Evolutionary conservation across 768 basidiomycete genomes (phyloP).

Genomic region (Candolleomyces aberdarensis): DNA sequence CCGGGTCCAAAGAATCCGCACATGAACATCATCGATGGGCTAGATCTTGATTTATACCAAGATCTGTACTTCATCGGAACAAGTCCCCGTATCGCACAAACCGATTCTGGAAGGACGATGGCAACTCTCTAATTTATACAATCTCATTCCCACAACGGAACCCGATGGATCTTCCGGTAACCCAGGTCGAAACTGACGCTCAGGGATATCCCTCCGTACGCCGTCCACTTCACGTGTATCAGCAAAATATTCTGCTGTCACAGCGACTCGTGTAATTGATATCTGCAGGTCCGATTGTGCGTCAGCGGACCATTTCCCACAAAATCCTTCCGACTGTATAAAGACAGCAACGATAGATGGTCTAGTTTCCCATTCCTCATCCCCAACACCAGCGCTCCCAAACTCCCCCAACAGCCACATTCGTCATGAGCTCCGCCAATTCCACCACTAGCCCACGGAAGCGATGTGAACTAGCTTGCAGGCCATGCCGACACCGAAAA

Average conservation of each 20-base stretch:
- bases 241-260: neutral
- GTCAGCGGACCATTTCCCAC: neutral
- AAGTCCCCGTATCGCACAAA: neutral
- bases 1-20: neutral
- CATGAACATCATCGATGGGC: neutral
- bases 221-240: conserved; percentile 2
- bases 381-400: neutral
- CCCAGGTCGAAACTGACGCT: neutral
- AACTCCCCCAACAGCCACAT: neutral
- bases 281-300: neutral
- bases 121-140: neutral
- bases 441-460: conserved; percentile 1
- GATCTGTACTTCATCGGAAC: neutral
- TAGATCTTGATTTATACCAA: neutral
- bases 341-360: conserved; percentile 2
- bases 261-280: conserved; percentile 3
- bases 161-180: conserved; percentile 1
- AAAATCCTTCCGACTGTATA: conserved; percentile 2
- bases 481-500: conserved; percentile 50
- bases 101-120: neutral
- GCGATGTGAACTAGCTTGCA: conserved; percentile 52
- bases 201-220: neutral
- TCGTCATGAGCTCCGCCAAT: neutral
- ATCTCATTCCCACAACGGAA: neutral
- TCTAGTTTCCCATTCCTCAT: conserved; percentile 4